Evolutionary conservation across 2,329 filamentous ascomycete genomes (phyloP).

Genomic region (Clarireedia homoeocarpa): DNA sequence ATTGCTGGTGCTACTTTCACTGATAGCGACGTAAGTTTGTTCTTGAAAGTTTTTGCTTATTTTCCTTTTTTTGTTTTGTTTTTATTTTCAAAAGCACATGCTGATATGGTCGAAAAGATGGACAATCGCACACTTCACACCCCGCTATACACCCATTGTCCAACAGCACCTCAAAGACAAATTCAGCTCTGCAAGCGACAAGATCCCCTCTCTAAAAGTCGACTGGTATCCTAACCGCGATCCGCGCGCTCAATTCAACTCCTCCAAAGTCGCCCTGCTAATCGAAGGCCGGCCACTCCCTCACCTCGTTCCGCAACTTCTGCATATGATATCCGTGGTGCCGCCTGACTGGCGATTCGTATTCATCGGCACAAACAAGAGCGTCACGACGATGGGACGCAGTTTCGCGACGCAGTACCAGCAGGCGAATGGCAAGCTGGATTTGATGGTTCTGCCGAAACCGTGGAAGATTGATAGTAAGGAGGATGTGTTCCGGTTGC

Average conservation of each 20-base stretch:
- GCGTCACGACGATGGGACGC: constrained; percentile 37
- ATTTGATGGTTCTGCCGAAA: constrained; percentile 10
- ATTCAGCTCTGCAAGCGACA: constrained; percentile 22
- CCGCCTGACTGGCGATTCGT: constrained; percentile 50
- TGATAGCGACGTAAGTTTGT: constrained; percentile 24
- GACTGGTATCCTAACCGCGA: constrained; percentile 25
- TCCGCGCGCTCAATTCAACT: constrained; percentile 31
- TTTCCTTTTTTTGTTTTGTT: not conserved
- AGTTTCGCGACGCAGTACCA: constrained; percentile 42
- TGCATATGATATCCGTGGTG: constrained; percentile 50
- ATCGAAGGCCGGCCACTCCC: constrained; percentile 45
- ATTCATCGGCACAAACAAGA: constrained; percentile 42
- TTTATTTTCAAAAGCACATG: not conserved
- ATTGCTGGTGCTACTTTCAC: constrained; percentile 19
- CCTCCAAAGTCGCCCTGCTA: constrained; percentile 42
- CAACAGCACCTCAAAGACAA: constrained; percentile 27
- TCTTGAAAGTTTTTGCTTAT: no score
- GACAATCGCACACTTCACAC: constrained; percentile 38
- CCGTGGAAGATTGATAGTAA: constrained; percentile 27
- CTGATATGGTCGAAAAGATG: constrained; percentile 31
- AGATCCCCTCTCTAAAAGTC: constrained; percentile 26
- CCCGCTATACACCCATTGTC: constrained; percentile 38
- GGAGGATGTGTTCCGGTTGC: constrained; percentile 45
- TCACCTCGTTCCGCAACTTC: constrained; percentile 43
- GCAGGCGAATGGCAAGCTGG: constrained; percentile 39